Conservation (phyloP, 2,329 filamentous ascomycete genomes). For the Periconia digitata region DNA sequence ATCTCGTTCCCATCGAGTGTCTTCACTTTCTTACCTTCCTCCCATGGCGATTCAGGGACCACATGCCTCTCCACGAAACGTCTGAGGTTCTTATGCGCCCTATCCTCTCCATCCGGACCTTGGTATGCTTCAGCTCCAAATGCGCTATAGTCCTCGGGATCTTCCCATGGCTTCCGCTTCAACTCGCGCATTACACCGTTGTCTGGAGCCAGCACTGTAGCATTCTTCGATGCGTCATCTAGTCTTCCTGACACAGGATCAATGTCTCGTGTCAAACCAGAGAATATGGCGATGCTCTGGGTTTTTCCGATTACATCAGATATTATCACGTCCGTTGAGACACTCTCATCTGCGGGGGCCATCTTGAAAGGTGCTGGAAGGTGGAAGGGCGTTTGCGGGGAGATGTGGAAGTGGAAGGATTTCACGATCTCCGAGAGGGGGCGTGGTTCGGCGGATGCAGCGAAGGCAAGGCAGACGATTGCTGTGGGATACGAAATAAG, state of each 20-base stretch:
- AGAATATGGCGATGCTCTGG: conserved; percentile 79
- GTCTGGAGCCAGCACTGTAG: conserved; percentile 82
- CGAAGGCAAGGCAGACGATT: conserved; percentile 32
- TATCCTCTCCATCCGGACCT: conserved; percentile 71
- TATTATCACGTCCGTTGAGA: conserved; percentile 61
- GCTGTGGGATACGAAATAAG: conserved; percentile 30
- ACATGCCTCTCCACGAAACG: conserved; percentile 87
- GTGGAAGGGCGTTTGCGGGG: conserved; percentile 31
- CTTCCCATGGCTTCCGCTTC: conserved; percentile 84
- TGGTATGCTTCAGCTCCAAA: conserved; percentile 74
- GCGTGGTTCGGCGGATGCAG: conserved; percentile 33
- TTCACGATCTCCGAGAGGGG: conserved; percentile 33
- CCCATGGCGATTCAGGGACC: conserved; percentile 74
- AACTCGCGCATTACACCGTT: conserved; percentile 79
- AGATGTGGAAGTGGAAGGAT: conserved; percentile 26
- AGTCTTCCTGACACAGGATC: conserved; percentile 69
- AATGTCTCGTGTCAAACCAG: conserved; percentile 76
- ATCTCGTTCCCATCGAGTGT: conserved; percentile 70
- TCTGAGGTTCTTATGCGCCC: conserved; percentile 74
- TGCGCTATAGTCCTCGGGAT: conserved; percentile 69
- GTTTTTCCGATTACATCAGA: conserved; percentile 83
- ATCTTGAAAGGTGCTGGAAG: conserved; percentile 23
- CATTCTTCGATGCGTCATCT: conserved; percentile 66
- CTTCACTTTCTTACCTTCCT: conserved; percentile 64
- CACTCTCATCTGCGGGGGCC: conserved; percentile 29